Evolutionary conservation across 176 grass and related monocot species (phyloP).

Genomic region (Musa acuminata): DNA sequence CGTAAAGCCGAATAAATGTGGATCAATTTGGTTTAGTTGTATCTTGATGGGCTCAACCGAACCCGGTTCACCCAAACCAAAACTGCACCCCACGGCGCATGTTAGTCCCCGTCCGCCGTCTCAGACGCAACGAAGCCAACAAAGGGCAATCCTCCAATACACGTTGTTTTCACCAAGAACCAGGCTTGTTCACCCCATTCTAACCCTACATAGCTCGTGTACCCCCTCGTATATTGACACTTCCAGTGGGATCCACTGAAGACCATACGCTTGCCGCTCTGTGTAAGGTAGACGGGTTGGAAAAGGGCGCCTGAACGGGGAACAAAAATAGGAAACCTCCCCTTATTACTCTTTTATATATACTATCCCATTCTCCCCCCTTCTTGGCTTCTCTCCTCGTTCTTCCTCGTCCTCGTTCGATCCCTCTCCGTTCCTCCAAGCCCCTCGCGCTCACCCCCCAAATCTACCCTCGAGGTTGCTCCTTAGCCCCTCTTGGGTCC

Average conservation of each 20-base stretch:
- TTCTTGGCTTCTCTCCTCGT: neutral
- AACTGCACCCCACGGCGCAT: neutral
- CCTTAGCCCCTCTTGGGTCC: conserved; percentile 23
- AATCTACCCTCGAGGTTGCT: neutral
- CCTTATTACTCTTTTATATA: conserved; percentile 1
- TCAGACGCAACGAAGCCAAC: neutral
- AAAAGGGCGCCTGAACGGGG: neutral
- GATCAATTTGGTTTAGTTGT: no score
- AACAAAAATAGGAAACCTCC: neutral
- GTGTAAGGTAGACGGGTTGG: neutral
- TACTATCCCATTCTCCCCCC: conserved; percentile 13
- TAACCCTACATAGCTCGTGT: no score
- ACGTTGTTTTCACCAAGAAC: conserved; percentile 15
- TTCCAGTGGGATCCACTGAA: neutral
- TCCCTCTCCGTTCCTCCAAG: conserved; percentile 34
- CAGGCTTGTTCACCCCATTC: neutral
- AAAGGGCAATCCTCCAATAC: neutral
- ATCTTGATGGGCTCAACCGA: no score
- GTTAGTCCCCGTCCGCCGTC: neutral
- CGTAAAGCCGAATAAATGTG: no score
- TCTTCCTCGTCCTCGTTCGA: conserved; percentile 22
- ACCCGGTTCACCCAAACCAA: neutral
- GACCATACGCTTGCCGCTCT: neutral
- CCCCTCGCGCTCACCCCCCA: conserved; percentile 10
- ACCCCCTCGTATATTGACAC: neutral